A percentile compares a stretch with the other conserved stretches of the same genome.
Evolutionary conservation across 108 stramenopile genomes (phyloP).

Genomic region (Cyclotella sp.): DNA sequence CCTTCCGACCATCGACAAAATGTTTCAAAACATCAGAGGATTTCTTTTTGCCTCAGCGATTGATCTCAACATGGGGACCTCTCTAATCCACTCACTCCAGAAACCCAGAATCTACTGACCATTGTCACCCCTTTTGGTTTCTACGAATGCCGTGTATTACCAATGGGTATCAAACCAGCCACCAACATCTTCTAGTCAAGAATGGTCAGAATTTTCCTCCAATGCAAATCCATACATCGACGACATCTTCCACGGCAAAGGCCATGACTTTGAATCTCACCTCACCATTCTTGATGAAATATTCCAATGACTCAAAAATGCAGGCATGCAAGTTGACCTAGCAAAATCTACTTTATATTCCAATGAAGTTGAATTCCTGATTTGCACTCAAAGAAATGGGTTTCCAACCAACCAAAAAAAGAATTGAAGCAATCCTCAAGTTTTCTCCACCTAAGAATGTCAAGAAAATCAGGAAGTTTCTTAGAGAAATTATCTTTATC

Average conservation of each 20-base stretch:
- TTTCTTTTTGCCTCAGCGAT: too few species aligned
- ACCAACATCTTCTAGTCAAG: slow-evolving; percentile 19
- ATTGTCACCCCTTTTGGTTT: slow-evolving; percentile 6
- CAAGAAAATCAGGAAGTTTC: not conserved
- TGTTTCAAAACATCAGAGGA: too few species aligned
- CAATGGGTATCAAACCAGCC: slow-evolving; percentile 22
- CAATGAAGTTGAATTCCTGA: not conserved
- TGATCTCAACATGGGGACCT: slow-evolving; percentile 25
- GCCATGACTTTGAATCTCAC: not conserved
- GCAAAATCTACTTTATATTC: not conserved
- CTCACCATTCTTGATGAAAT: not conserved
- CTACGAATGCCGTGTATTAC: slow-evolving; percentile 3
- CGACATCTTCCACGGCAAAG: slow-evolving; percentile 15
- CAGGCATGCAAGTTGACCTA: not conserved
- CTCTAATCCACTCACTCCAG: slow-evolving; percentile 1
- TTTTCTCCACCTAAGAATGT: not conserved
- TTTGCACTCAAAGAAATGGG: not conserved
- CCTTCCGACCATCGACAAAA: too few species aligned
- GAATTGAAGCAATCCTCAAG: slow-evolving; percentile 2
- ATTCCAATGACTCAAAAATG: not conserved
- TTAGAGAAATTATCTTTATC: slow-evolving; percentile 6
- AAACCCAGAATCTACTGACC: slow-evolving; percentile 9
- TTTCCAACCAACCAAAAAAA: not conserved
- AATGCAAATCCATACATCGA: slow-evolving; percentile 14
- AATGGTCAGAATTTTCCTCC: too few species aligned